Evolutionary conservation across 2,329 filamentous ascomycete genomes (phyloP), one percentile per base, ranked within the genome.

Genomic region (Teratosphaeria destructans): DNA sequence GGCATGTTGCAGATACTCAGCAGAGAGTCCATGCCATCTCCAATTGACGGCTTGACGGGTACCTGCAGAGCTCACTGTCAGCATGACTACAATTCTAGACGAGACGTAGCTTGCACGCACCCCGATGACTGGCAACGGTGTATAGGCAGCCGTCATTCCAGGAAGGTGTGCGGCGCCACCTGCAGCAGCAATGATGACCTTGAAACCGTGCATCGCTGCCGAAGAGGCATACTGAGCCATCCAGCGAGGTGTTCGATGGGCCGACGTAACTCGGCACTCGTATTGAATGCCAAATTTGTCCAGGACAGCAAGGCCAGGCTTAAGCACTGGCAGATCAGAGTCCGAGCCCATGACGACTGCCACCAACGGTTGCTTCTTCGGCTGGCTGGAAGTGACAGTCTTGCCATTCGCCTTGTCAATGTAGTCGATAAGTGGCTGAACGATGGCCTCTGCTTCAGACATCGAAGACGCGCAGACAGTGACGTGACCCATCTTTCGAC

Each of bases 401-500:
- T 70, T 72, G 52, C 83, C 77, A 60, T 82, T 81, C n/a, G 77
- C 75, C 54, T 82, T 58, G 66, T 88, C 82, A 27, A 84, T 82
- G 57, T 82, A 76, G 53, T 85, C 76, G 60, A 95, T 83, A 26
- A 96, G 81, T 2, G 85, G 85, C 57, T 87, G 83, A 43, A 87
- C 83, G 14, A 86, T 81, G 16, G 81, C 78, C 70, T 88, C 83
- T n/a, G 87, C 85, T 67, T 86, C 81, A 43, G 82, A 77, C 70
- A 92, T 84, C 0, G 83, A 85, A 12, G 82, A 79, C 1, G 85
- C 85, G 1, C 89, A 88, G 43, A 95, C 77, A 0, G 92, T 97
- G 66, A 99, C 84, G 73, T 99, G 94, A 11, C 93, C 93, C 77
- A 97, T 97, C 75, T 97, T 99, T 54, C 94, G 86, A 37, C 90